phyloP scores from a whole-genome alignment of 176 grass and related monocot species.

The Hordeum marinum region DNA sequence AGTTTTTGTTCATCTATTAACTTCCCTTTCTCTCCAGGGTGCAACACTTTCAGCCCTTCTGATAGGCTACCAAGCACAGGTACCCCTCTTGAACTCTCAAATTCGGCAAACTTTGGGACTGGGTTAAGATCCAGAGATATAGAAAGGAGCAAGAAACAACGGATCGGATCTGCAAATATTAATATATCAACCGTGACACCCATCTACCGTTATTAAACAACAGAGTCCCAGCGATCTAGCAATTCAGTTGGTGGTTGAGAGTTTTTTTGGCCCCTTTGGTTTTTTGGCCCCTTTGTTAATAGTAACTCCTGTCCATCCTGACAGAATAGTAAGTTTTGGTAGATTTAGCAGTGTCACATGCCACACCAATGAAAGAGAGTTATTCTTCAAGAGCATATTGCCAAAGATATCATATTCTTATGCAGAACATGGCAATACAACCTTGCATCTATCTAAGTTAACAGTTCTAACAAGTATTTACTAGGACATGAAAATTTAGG shows the following conservation, averaged over 20 bases:
- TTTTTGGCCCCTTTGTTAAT: neutral
- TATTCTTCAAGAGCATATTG: neutral
- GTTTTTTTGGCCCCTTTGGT: neutral
- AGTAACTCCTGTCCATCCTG: neutral
- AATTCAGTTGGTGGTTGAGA: neutral
- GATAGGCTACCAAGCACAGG: slow-evolving; percentile 79
- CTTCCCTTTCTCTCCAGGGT: slow-evolving; percentile 44
- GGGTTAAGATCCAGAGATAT: neutral
- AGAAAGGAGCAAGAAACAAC: neutral
- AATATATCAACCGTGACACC: neutral
- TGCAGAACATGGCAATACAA: neutral
- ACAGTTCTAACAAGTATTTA: neutral
- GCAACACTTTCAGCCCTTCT: slow-evolving; percentile 70
- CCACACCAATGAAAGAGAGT: neutral
- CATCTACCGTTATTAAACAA: neutral
- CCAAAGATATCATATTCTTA: neutral
- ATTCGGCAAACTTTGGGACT: neutral
- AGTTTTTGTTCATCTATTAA: neutral
- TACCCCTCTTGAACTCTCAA: slow-evolving; percentile 3
- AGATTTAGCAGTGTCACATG: neutral
- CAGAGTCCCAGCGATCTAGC: neutral
- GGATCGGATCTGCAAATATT: neutral
- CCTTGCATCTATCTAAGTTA: neutral
- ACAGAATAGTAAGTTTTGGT: neutral
- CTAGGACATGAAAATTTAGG: neutral